phyloP scores from a whole-genome alignment of 2,329 filamentous ascomycete species.

The Fulvia fulva region DNA sequence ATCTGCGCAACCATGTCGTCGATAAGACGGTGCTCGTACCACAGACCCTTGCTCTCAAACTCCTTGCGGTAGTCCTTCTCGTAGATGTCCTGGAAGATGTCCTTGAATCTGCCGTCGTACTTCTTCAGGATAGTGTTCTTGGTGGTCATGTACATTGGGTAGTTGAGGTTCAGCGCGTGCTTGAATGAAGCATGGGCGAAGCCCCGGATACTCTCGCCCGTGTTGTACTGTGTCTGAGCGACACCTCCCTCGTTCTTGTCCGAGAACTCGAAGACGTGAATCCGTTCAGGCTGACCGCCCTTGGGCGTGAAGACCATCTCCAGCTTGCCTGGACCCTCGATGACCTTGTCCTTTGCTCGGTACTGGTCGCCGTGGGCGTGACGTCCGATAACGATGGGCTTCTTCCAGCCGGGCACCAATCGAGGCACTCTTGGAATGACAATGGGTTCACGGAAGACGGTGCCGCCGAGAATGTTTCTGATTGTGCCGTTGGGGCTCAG shows the following conservation, averaged over 20 bases:
- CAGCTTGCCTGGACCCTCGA: constrained; percentile 78
- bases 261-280: constrained; percentile 89
- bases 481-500: constrained; percentile 92
- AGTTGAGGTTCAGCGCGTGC: constrained; percentile 77
- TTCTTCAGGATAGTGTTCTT: constrained; percentile 99
- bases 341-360: constrained; percentile 87
- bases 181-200: constrained; percentile 98
- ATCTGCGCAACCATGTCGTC: constrained; percentile 99
- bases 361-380: constrained; percentile 99
- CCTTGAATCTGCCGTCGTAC: constrained; percentile 98
- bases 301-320: constrained; percentile 90
- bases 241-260: constrained; percentile 69
- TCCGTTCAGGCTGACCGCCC: constrained; percentile 73
- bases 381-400: constrained; percentile 97
- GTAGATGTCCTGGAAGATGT: constrained; percentile 98
- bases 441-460: constrained; percentile 98
- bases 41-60: constrained; percentile 89
- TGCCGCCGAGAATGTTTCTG: constrained; percentile 72
- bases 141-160: constrained; percentile 99
- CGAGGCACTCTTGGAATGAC: constrained; percentile 91
- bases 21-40: constrained; percentile 99
- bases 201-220: constrained; percentile 86
- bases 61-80: constrained; percentile 79
- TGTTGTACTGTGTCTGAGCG: constrained; percentile 97
- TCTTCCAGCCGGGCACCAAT: constrained; percentile 94